Conservation (phyloP, 192 early-diverging fungal species). For the Coemansia sp. region DNA sequence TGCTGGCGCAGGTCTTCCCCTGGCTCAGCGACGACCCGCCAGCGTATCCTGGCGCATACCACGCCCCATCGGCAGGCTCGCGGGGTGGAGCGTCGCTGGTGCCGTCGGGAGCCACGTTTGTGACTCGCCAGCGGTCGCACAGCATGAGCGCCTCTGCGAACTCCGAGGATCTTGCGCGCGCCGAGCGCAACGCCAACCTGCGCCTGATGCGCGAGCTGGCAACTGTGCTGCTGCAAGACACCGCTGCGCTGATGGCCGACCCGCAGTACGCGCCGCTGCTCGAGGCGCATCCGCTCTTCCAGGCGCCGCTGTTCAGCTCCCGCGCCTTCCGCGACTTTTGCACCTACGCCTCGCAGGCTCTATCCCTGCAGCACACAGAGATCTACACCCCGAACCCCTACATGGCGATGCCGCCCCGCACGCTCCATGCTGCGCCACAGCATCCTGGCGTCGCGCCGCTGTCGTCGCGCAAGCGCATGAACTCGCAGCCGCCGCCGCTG, state of each 20-base stretch:
- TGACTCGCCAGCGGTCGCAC: constrained; percentile 48
- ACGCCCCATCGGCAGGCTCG: neutral
- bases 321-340: constrained; percentile 55
- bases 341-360: constrained; percentile 44
- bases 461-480: constrained; percentile 1
- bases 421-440: constrained; percentile 1
- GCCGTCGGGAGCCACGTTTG: constrained; percentile 8
- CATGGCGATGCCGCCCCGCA: constrained; percentile 13
- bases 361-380: constrained; percentile 48
- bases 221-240: constrained; percentile 49
- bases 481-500: constrained; percentile 13
- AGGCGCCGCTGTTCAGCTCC: constrained; percentile 41
- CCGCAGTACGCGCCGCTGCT: constrained; percentile 31
- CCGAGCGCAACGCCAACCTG: constrained; percentile 46
- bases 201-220: constrained; percentile 55
- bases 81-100: neutral
- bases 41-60: constrained; percentile 1
- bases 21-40: constrained; percentile 31
- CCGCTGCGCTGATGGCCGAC: constrained; percentile 46
- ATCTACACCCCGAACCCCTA: constrained; percentile 15
- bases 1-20: constrained; percentile 49
- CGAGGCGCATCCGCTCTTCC: constrained; percentile 43
- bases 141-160: constrained; percentile 48
- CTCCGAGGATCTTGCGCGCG: constrained; percentile 48
- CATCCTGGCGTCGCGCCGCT: neutral